Evolutionary conservation across 495 filamentous ascomycete species (phyloP).

Genomic region (Penicillium nucicola): DNA sequence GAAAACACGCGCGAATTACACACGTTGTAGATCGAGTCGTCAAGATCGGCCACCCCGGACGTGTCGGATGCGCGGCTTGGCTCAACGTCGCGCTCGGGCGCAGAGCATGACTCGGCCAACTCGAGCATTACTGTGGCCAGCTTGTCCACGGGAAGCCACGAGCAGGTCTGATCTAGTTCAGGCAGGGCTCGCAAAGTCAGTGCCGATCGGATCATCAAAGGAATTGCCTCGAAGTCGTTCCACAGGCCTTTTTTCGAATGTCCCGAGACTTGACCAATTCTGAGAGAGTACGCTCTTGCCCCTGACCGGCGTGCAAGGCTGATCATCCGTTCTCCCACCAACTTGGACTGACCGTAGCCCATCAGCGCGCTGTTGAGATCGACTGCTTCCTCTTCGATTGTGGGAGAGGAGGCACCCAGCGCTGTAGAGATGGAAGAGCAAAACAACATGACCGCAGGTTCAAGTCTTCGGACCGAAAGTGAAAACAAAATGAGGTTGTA

Average conservation of each 20-base stretch:
- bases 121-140: slow-evolving; percentile 48
- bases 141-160: slow-evolving; percentile 57
- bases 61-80: too few species aligned
- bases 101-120: slow-evolving; percentile 32
- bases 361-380: slow-evolving; percentile 41
- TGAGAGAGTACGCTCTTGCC: slow-evolving; percentile 44
- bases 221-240: slow-evolving; percentile 58
- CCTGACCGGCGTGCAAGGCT: slow-evolving; percentile 33
- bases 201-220: slow-evolving; percentile 53
- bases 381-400: slow-evolving; percentile 40
- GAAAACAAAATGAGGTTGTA: slow-evolving; percentile 54
- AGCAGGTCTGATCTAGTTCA: slow-evolving; percentile 38
- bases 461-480: slow-evolving; percentile 34
- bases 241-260: slow-evolving; percentile 49
- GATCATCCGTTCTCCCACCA: slow-evolving; percentile 53
- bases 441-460: slow-evolving; percentile 49
- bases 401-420: slow-evolving; percentile 24
- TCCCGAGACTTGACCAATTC: slow-evolving; percentile 62
- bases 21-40: slow-evolving; percentile 51
- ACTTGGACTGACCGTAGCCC: slow-evolving; percentile 59
- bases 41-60: background rate
- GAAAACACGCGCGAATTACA: slow-evolving; percentile 48
- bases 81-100: background rate
- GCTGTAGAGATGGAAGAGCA: slow-evolving; percentile 52
- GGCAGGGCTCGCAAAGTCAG: slow-evolving; percentile 49